Base-by-base conservation (phyloP, 169 alveolate species). In the Eimeria praecox region DNA sequence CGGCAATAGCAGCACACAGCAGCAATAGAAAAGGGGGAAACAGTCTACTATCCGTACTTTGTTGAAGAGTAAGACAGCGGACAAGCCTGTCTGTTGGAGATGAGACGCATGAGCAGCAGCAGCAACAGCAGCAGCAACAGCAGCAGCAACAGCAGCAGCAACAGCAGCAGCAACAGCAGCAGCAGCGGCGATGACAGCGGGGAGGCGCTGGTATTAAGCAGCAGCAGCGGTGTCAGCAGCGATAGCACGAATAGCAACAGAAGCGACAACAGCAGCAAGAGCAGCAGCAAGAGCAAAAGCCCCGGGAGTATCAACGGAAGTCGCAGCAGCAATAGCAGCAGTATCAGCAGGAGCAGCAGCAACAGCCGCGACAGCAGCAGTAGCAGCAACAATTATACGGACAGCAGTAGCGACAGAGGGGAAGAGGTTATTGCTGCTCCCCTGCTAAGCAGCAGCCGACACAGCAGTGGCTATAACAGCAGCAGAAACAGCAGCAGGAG, bases 271-370 rank as follows among this genome's bases (percentile, higher is more conserved):
- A 5, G 30, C 69, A 22, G 69, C 20, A 59, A 5, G 2, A 5
- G 69, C 69, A 59, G 30, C 69, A 16, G n/a, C 69, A 59, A 20
- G n/a, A 4, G n/a, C 69, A 20, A 33, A 3, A 14, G 62, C 56
- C 42, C 33, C 87, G 27, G 59, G 8, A 9, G 49, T 16, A 77
- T 33, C 87, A 30, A 30, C 33, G 87, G 46, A 27, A 42, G 62
- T n/a, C 12, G 27, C 82, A 38, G 49, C 82, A 71, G 80, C 0
- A 69, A n/a, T 46, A 71, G 82, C 59, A 77, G 56, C 59, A 35
- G 6, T 22, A 77, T 24, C 54, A 46, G 87, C 87, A 30, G 62
- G 64, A 77, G 87, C 87, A 77, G 87, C 9, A 46, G 38, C 87
- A 0, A 35, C 54, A 77, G 49, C 82, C 49, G 30, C 82, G 46